Base-by-base conservation (phyloP, 352 stramenopile species). In the Phytopythium vexans region DNA sequence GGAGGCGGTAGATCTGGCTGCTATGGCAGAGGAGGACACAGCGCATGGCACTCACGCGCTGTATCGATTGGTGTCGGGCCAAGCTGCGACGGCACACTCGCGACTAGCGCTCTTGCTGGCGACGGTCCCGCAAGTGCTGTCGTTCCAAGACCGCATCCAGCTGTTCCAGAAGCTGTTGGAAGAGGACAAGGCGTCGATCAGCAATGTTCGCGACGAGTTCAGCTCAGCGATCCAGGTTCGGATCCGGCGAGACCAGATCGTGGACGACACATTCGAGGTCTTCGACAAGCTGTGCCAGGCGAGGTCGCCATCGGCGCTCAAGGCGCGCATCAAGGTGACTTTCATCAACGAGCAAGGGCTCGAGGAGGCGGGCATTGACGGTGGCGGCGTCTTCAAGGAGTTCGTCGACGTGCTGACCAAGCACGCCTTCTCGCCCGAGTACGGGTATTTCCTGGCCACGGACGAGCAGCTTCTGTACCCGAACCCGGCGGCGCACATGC, bases 301-400 rank as follows among this genome's bases (percentile, higher is more conserved):
- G 32, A 63, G 73, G 49, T 79, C 96, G 4, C 67, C 74, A 6
- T 63, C 62, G 10, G 61, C 90, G 1, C 75, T 97, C 12, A 97
- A 98, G 47, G 83, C 70, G 32, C 59, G 88, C 7, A 72, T 99
- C 14, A 93, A 98, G 57, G 86, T 99, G 6, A 88, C 79, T 7
- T 96, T 96, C 43, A 62, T 95, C n/a, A 98, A 98, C 63, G 79
- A 96, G 9, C 86, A 97, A 66, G 96, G 93, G 0, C 62, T 94
- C 9, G 77, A 98, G 64, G 97, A 99, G 68, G 92, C 75, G 36
- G 97, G 97, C 14, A 97, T 99, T 51, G 97, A 99, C 68, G 90
- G 95, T 34, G 97, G 97, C 9, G 97, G 97, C 4, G 80, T 99
- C 6, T 99, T 99, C 60, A 99, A 99, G 70, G 97, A 99, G 56